phyloP scores from a whole-genome alignment of 768 basidiomycete genomes.

The Boletus pseudo-olivaceus region DNA sequence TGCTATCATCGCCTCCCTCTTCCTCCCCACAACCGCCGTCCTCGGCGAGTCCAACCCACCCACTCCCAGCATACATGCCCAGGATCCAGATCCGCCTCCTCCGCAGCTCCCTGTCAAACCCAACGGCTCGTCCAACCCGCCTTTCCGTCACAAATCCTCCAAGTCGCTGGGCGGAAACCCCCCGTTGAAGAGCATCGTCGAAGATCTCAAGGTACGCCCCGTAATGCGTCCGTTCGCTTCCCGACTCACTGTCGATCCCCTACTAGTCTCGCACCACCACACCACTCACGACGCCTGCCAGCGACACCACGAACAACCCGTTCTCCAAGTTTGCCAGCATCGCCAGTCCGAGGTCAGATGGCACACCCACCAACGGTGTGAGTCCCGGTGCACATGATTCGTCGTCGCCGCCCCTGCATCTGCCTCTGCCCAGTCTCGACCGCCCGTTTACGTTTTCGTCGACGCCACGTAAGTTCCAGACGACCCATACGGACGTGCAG shows the following conservation, averaged over 20 bases:
- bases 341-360: constrained; percentile 23
- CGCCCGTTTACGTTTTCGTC: constrained; percentile 24
- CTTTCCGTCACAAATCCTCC: constrained; percentile 18
- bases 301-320: constrained; percentile 56
- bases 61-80: constrained; percentile 41
- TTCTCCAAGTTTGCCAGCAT: constrained; percentile 49
- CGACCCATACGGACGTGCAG: constrained; percentile 43
- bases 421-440: constrained; percentile 16
- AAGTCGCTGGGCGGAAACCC: constrained; percentile 17
- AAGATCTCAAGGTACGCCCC: constrained; percentile 62
- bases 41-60: constrained; percentile 51
- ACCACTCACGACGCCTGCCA: constrained; percentile 40
- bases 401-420: background rate
- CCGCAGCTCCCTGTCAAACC: constrained; percentile 3
- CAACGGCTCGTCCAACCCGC: constrained; percentile 3
- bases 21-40: constrained; percentile 72
- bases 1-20: constrained; percentile 78
- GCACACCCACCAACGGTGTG: constrained; percentile 13
- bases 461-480: constrained; percentile 45
- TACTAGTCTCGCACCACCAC: constrained; percentile 38
- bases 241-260: background rate
- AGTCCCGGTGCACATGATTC: background rate
- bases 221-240: background rate
- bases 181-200: constrained; percentile 70
- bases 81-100: too few species aligned